Evolutionary conservation across 2,329 filamentous ascomycete genomes (phyloP), one percentile per base, ranked within the genome.

Genomic region (Chaetothyriales sp.): DNA sequence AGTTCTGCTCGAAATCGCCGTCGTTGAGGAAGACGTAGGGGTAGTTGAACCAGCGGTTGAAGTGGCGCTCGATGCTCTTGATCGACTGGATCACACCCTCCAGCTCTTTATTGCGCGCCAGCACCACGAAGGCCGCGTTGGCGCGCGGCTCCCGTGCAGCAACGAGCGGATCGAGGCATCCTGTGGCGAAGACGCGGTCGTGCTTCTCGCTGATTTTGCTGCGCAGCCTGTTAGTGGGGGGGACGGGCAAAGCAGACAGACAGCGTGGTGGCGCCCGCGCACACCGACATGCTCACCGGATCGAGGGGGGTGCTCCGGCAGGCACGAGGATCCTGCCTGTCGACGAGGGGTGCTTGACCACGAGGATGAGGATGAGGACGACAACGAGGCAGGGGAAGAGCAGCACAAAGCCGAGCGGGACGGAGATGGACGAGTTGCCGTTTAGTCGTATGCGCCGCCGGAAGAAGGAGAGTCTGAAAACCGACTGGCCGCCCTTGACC

Each of bases 11-110:
- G 77, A 98, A 98, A 53, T 97, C 89, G 58, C 85, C 92, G 64
- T 98, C 90, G 70, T 98, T 98, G 61, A 98, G 75, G 69, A 98
- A 97, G 61, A 97, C 90, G 66, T 97, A 98, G 22, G 92, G 92
- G 68, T 98, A 98, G 69, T 97, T 82, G 68, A 89, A 98, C 89
- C 90, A 98, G 60, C 89, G 81, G 71, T 98, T 98, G 80, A 98
- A 98, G 70, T 98, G 92, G 62, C 92, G 81, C 73, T 98, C 92
- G 60, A 98, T 89, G 44, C 90, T 97, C 73, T 95, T 95, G 68
- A 98, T 79, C 8, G 92, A 97, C 69, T 97, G 88, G 58, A 98
- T 81, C 43, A 98, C 92, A 54, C 92, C 92, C 0, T 95, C 89
- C 58, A 98, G 69, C 71, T 98, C 92, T 75, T 95, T 94, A 67